Evolutionary conservation across 2,329 filamentous ascomycete species (phyloP).

Genomic region (Samsoniella hepiali): DNA sequence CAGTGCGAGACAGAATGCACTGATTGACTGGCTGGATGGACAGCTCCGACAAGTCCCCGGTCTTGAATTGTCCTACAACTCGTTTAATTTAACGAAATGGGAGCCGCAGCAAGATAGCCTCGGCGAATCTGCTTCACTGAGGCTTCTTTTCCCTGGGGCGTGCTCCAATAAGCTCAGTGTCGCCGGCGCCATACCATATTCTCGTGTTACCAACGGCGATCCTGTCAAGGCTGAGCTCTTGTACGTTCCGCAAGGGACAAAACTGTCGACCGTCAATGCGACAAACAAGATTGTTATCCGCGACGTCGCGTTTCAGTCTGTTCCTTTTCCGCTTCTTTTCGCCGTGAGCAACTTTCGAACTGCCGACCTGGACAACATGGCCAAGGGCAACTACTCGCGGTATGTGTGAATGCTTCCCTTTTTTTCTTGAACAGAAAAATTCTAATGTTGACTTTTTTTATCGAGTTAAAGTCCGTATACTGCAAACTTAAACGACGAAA

Average conservation of each 20-base stretch:
- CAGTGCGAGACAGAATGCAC: not conserved
- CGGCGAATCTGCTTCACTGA: not conserved
- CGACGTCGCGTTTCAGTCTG: not conserved
- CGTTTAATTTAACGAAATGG: not conserved
- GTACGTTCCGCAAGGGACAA: not conserved
- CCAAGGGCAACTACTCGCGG: not conserved
- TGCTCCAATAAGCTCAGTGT: not conserved
- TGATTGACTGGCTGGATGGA: not conserved
- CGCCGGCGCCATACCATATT: not conserved
- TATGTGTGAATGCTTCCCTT: not conserved
- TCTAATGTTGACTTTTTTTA: not conserved
- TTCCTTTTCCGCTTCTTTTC: conserved; percentile 3
- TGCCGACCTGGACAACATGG: not conserved
- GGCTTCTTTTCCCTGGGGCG: not conserved
- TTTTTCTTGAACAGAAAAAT: not conserved
- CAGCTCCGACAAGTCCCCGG: not conserved
- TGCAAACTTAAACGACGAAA: not conserved
- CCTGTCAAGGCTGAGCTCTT: not conserved
- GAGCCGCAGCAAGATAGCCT: not conserved
- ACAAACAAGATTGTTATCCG: not conserved
- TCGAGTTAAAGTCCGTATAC: not conserved
- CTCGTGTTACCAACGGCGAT: not conserved
- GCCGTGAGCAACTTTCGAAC: not conserved
- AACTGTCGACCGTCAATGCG: not conserved
- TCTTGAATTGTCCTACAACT: not conserved